These are phyloP conservation scores for Schizophyllum commune DNA, from an alignment of 1,284 basidiomycete species.

Conservation along the genomic window DNA sequence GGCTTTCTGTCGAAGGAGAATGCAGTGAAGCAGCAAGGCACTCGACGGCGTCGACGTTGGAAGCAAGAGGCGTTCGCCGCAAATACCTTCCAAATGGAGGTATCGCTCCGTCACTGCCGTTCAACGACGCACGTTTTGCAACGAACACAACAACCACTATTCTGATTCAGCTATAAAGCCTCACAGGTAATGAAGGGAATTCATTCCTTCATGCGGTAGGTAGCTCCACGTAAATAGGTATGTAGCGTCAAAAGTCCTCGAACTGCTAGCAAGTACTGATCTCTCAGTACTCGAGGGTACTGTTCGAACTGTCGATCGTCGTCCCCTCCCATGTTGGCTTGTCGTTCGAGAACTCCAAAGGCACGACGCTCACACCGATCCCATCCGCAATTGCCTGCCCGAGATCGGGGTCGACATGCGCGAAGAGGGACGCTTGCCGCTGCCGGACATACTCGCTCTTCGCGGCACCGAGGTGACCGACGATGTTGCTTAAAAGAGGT, in stretches of 20 bases:
- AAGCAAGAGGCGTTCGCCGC: not conserved
- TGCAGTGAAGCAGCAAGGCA: not conserved
- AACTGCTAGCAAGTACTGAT: not conserved
- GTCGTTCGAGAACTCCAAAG: not conserved
- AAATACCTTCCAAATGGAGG: not conserved
- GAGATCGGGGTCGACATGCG: slow-evolving; percentile 26
- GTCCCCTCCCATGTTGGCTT: not conserved
- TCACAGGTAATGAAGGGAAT: no score
- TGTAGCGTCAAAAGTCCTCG: no score
- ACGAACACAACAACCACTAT: no score
- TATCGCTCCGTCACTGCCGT: no score
- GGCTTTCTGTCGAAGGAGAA: not conserved
- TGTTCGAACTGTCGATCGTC: not conserved
- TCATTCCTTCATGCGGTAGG: no score
- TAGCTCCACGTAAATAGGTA: no score
- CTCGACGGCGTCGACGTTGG: not conserved
- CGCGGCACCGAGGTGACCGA: slow-evolving; percentile 28
- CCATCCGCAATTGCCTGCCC: slow-evolving; percentile 27
- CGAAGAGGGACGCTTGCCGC: slow-evolving; percentile 26
- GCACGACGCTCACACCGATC: slow-evolving; percentile 12
- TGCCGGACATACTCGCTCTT: slow-evolving; percentile 22
- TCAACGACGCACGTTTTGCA: no score
- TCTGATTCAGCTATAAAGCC: no score
- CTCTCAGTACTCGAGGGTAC: slow-evolving; percentile 4
- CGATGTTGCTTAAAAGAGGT: slow-evolving; percentile 23